Evolutionary conservation across 805 yeast genomes (phyloP), one percentile per base, ranked within the genome.

Genomic region (Priceomyces medius): DNA sequence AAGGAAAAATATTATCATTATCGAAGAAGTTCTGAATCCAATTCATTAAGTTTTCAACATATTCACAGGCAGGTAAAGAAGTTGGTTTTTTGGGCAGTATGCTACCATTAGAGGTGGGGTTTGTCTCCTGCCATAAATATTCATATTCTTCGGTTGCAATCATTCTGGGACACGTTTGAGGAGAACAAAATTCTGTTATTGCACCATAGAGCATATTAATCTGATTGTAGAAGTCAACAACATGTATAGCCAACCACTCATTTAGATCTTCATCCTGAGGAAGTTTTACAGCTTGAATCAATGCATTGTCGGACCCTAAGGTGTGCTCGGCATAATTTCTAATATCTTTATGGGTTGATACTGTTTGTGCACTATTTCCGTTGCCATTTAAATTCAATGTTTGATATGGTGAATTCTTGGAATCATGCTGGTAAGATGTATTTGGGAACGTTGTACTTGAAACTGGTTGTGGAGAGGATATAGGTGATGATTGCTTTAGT

Each of bases 171-270:
- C 99, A 93, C 2, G 95, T 77, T n/a, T 70, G 63, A 2, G 98
- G 97, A 0, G 97, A 88, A 62, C 99, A 93, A 57, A 93, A 90
- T 65, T 89, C 96, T 1, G 98, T 91, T 49, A 93, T 86, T 3
- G 97, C 81, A 7, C 97, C 97, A 54, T 93, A 91, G 6, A 91
- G 71, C 99, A 91, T 93, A 64, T 91, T 91, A 50, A 91, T 83
- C 61, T 91, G 99, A 61, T 90, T 90, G 67, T 87, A 91, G 59
- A 91, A 93, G 63, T 91, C 98, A 13, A 90, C 97, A n/a, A 91
- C 93, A 60, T 91, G 96, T 9, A 90, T 95, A 0, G 99, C 98
- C 42, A 91, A 66, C 99, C 99, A 91, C 61, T 91, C 99, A 54
- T 85, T 83, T 41, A 81, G 58, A 54, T 88, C 93, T 63, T 91